Percentiles rank a stretch among this genome's conserved stretches.
Evolutionary conservation across 495 filamentous ascomycete species (phyloP).

Genomic region (Annulohypoxylon bovei): DNA sequence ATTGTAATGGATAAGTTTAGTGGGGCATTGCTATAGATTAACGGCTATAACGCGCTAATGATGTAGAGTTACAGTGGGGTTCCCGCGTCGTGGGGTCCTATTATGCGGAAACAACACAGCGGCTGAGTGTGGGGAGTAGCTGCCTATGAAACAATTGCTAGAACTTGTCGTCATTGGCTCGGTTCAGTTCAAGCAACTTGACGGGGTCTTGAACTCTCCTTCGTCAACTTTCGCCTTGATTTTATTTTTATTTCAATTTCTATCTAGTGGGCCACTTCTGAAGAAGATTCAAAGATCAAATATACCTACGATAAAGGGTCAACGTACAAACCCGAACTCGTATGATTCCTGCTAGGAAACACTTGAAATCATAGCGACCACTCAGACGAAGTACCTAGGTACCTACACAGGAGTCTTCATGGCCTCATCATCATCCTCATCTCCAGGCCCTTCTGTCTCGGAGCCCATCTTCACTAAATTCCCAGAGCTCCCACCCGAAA

Average conservation of each 20-base stretch:
- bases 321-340: too few species aligned
- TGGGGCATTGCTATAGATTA: background rate
- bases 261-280: too few species aligned
- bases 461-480: constrained; percentile 30
- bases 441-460: background rate
- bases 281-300: too few species aligned
- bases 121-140: background rate
- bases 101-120: background rate
- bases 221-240: too few species aligned
- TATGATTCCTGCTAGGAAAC: background rate
- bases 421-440: background rate
- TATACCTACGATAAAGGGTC: too few species aligned
- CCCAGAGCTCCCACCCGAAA: constrained; percentile 45
- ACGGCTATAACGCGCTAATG: constrained; percentile 1
- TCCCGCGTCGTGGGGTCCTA: background rate
- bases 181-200: too few species aligned
- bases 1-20: background rate
- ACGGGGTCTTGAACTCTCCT: too few species aligned
- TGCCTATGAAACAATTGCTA: background rate
- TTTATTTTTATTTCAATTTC: background rate
- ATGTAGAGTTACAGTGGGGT: constrained; percentile 10
- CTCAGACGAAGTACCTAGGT: background rate
- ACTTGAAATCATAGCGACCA: background rate
- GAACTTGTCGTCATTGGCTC: background rate
- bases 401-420: background rate